Percentiles rank a stretch among this genome's conserved stretches.
Conservation (phyloP, 352 stramenopile species). For the Pythium coloratum region DNA sequence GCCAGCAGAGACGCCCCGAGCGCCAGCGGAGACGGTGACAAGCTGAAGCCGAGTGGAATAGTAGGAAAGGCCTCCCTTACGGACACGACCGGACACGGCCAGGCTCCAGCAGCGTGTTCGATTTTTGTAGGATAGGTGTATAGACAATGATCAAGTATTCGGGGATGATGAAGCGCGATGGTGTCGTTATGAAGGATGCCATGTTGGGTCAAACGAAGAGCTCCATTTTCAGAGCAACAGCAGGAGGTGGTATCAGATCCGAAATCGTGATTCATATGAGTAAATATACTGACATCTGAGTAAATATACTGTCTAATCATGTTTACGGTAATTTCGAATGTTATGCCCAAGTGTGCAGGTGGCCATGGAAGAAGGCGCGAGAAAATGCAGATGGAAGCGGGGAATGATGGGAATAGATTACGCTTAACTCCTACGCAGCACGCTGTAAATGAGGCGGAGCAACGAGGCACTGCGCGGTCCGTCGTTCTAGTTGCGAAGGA, state of each 20-base stretch:
- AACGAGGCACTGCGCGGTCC: neutral
- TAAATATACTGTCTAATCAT: neutral
- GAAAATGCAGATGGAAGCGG: neutral
- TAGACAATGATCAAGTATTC: slow-evolving; percentile 14
- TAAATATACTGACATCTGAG: neutral
- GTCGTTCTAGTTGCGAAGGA: neutral
- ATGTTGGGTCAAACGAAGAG: neutral
- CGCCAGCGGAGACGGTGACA: neutral
- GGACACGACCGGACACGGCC: neutral
- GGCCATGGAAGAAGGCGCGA: neutral
- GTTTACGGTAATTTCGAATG: neutral
- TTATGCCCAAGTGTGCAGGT: neutral
- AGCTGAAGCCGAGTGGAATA: neutral
- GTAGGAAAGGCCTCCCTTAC: neutral
- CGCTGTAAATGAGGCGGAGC: neutral
- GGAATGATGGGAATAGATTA: neutral
- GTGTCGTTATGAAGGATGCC: neutral
- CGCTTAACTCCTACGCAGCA: neutral
- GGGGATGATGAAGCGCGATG: neutral
- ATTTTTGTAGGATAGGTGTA: slow-evolving; percentile 23
- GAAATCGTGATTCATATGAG: neutral
- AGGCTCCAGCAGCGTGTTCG: neutral
- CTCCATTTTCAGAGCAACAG: neutral
- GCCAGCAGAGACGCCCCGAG: no score
- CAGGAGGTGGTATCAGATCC: neutral